Base-by-base conservation (phyloP, 1,284 basidiomycete genomes). In the Flammula alnicola region DNA sequence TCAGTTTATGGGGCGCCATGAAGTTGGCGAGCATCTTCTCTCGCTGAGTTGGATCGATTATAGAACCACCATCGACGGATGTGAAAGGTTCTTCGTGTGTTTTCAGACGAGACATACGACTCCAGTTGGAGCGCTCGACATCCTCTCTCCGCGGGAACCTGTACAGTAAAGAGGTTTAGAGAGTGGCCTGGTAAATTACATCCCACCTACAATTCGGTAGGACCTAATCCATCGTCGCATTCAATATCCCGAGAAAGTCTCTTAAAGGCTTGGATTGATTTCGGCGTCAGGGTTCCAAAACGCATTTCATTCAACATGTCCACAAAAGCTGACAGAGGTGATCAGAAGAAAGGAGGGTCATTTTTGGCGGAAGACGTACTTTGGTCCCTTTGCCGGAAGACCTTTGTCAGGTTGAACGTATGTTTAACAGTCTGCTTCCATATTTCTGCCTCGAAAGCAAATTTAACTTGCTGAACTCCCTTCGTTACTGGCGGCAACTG, bases 301-400 rank as follows among this genome's bases (percentile, higher is more conserved):
- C 94, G 84, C 84, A 96, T 91, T 63, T 93, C 86, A 62, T 96
- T 96, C 36, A 98, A 72, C 79, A 97, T 93, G 60, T 92, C 80
- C 45, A 97, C 83, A 58, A 97, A 96, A 44, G 76, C 93, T 91
- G 56, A 19, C 16, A 43, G 5, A 30, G 11, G 19, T 33, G 27
- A 43, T 11, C 30, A 26, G 47, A 50, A 42, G 46, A 47, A 44
- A 12, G 46, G 31, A 11, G 40, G 3, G 12, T 30, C 32, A 26
- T 22, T 22, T 29, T 14, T 8, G 17, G 12, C 29, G 25, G 2
- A 5, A 12, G 48, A 58, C 57, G 33, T 59, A 83, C 88, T 76
- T 70, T 84, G 79, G 49, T 89, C 86, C 38, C 77, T 82, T 63
- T 89, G 86, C 31, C 86, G 75, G 68, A 97, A 98, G 11, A 98